These are phyloP conservation scores for Melastoma malabathricum DNA, from an alignment of 345 rosid species.

Conservation along the genomic window DNA sequence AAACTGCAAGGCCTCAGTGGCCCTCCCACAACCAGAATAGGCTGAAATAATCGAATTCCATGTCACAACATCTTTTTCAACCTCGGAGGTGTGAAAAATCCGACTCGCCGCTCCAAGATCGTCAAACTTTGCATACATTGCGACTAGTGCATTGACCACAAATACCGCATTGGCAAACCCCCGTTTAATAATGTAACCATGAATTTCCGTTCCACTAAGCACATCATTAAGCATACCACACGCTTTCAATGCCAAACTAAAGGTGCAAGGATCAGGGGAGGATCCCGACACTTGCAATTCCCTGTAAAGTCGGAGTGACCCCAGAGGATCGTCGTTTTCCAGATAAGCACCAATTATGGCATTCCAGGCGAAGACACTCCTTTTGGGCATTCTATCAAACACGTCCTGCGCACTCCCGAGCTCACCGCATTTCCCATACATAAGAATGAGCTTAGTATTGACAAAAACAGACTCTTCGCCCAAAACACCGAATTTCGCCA, in stretches of 20 bases:
- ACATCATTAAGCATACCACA: conserved; percentile 29
- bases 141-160: conserved; percentile 54
- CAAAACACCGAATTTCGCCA: conserved; percentile 21
- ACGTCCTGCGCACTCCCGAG: conserved; percentile 35
- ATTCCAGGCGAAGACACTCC: conserved; percentile 63
- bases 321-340: conserved; percentile 34
- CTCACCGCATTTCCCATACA: conserved; percentile 61
- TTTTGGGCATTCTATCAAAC: conserved; percentile 53
- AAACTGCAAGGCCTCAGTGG: conserved; percentile 39
- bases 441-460: conserved; percentile 51
- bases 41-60: conserved; percentile 79
- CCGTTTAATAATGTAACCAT: conserved; percentile 38
- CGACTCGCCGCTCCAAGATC: conserved; percentile 45
- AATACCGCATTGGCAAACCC: conserved; percentile 27
- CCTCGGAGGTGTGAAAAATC: conserved; percentile 35
- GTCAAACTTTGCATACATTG: conserved; percentile 71
- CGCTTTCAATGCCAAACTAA: conserved; percentile 53
- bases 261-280: conserved; percentile 44
- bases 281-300: conserved; percentile 36
- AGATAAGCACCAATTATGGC: conserved; percentile 58
- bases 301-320: conserved; percentile 34
- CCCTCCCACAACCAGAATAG: conserved; percentile 31
- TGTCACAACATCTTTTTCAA: conserved; percentile 40
- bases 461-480: conserved; percentile 19
- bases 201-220: conserved; percentile 42